Conservation (phyloP, 2,329 filamentous ascomycete genomes). For the Diaporthe vaccinii region DNA sequence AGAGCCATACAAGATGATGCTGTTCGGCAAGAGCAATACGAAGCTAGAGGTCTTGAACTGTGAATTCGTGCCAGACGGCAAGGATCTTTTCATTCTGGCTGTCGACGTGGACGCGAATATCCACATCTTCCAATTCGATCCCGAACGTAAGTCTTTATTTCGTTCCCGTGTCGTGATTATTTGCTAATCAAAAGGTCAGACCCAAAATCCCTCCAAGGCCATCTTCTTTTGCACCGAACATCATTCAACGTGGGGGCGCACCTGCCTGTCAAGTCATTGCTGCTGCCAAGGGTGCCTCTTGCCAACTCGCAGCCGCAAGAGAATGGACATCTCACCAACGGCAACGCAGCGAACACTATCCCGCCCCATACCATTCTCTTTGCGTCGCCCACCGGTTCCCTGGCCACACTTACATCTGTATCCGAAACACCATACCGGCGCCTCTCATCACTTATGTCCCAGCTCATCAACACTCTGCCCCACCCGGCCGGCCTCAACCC, state of each 20-base stretch:
- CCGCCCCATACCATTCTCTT: conserved; percentile 71
- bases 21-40: conserved; percentile 89
- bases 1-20: conserved; percentile 94
- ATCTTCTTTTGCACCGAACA: conserved; percentile 86
- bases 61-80: conserved; percentile 89
- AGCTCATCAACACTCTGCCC: conserved; percentile 81
- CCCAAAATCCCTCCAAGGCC: conserved; percentile 91
- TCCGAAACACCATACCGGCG: conserved; percentile 86
- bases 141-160: conserved; percentile 77
- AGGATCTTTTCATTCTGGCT: conserved; percentile 85
- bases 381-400: conserved; percentile 80
- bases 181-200: conserved; percentile 66
- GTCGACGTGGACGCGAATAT: conserved; percentile 88
- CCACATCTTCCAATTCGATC: conserved; percentile 93
- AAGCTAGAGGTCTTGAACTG: conserved; percentile 83
- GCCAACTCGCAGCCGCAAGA: conserved; percentile 50
- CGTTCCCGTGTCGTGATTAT: background rate
- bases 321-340: conserved; percentile 46
- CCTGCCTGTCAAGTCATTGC: conserved; percentile 78
- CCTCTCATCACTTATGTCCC: conserved; percentile 83
- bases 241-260: conserved; percentile 90
- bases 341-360: conserved; percentile 45
- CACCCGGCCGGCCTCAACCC: conserved; percentile 87
- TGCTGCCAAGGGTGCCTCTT: conserved; percentile 74
- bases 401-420: conserved; percentile 83